A percentile compares a stretch with the other conserved stretches of the same genome.
phyloP scores from a whole-genome alignment of 495 filamentous ascomycete species.

The Pyrenopolyporus hunteri region DNA sequence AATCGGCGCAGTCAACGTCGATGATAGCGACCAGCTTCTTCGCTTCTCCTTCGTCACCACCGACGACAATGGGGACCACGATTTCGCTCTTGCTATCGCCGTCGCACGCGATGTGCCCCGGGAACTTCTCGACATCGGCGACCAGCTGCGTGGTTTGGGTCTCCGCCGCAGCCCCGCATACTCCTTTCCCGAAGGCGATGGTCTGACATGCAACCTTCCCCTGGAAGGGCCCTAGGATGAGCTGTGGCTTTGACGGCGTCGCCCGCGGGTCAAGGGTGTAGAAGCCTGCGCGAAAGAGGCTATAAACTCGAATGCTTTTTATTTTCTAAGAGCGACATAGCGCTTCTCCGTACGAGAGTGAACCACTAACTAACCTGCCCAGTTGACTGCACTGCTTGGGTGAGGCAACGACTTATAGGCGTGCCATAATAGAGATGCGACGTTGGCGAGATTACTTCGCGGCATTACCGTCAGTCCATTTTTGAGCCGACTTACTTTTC shows the following conservation, averaged over 20 bases:
- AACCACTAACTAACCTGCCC: constrained; percentile 67
- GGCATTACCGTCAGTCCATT: constrained; percentile 1
- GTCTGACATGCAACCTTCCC: constrained; percentile 88
- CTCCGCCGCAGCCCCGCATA: constrained; percentile 80
- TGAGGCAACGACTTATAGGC: constrained; percentile 77
- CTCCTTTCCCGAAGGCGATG: constrained; percentile 78
- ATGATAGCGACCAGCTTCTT: constrained; percentile 81
- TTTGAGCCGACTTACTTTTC: background rate
- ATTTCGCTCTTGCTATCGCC: constrained; percentile 83
- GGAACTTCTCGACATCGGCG: constrained; percentile 74
- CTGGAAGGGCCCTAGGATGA: constrained; percentile 87
- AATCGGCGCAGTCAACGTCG: constrained; percentile 80
- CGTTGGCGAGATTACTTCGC: constrained; percentile 80
- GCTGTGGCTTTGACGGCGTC: constrained; percentile 50
- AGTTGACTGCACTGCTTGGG: constrained; percentile 78
- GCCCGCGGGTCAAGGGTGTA: constrained; percentile 74
- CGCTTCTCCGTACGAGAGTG: background rate
- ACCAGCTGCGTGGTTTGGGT: constrained; percentile 71
- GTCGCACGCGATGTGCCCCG: constrained; percentile 93
- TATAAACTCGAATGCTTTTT: background rate
- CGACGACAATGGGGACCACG: constrained; percentile 77
- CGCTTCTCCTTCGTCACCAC: constrained; percentile 30
- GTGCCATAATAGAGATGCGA: constrained; percentile 86
- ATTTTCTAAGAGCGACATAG: background rate
- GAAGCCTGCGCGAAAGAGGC: constrained; percentile 61